Conservation (phyloP, 148 eudicot species). For the Vaccinium vitisidaea region DNA sequence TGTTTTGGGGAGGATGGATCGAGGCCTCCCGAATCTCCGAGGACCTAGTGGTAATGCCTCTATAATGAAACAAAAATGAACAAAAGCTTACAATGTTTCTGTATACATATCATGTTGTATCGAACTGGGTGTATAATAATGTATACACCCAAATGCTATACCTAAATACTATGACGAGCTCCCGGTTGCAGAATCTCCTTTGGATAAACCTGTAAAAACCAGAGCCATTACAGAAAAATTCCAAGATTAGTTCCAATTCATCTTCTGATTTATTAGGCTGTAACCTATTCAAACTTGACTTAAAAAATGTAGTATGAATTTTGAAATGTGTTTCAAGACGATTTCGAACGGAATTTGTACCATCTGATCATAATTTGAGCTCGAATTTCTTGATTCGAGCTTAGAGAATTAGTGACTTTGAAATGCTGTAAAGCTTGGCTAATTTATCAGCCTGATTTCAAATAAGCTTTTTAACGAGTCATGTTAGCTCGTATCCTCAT, state of each 20-base stretch:
- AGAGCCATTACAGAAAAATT: background rate
- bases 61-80: background rate
- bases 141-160: background rate
- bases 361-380: too few relatives aligned
- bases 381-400: too few relatives aligned
- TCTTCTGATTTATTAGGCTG: too few relatives aligned
- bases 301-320: too few relatives aligned
- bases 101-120: background rate
- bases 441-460: background rate
- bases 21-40: background rate
- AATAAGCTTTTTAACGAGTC: too few relatives aligned
- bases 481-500: too few relatives aligned
- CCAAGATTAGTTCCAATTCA: background rate
- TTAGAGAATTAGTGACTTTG: too few relatives aligned
- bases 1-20: background rate
- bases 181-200: conserved; percentile 2
- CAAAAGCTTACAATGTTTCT: background rate
- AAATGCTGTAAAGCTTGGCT: background rate
- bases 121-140: background rate
- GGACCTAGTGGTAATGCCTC: background rate
- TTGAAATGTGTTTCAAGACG: too few relatives aligned
- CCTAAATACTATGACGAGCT: background rate
- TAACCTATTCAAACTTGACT: too few relatives aligned
- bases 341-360: too few relatives aligned
- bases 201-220: background rate